Base-by-base conservation (phyloP, 305 asterid species). In the Ajuga reptans region DNA sequence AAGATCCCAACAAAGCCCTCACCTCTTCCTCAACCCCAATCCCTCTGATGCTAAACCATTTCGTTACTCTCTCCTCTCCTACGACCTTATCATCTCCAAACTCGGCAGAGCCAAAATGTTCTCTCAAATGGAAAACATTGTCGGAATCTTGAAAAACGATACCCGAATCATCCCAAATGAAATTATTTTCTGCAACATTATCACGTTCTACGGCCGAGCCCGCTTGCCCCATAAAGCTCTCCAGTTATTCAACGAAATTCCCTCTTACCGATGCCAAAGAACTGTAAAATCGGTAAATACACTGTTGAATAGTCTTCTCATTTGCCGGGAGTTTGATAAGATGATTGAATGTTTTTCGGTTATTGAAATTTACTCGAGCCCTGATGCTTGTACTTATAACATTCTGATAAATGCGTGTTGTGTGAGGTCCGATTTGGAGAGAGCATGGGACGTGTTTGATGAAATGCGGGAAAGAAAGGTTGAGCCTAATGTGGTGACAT, bases 71-170 rank as follows among this genome's bases (percentile, higher is more conserved):
- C 80, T 71, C 65, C 85, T 80, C 49, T 86, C 88, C 65, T 90
- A 88, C 80, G 95, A 90, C 66, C 88, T 86, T 73, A 86, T 88
- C 82, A 84, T 90, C 79, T 75, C 86, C 79, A 88, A 90, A 74
- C 87, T 90, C 71, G 96, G 92, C 68, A 58, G 84, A 64, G 96
- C 89, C 71, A 85, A 80, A 69, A 81, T 90, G 95, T 80, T 86
- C 73, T 11, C 77, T 6, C 82, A 88, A 61, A 72, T 90, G 95
- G 95, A 90, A 75, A 60, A 1, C 36, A 43, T 90, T 43, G 63
- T 88, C 34, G 75, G 83, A 1, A 79, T 79, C 11, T 58, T 90
- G 69, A 85, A 70, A 17, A 54, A 42, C 0, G 92, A 85, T 69
- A 63, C 88, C 17, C 80, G 92, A 4, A 14, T 86, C 15, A 29